These are phyloP conservation scores for Beauveria asiatica DNA, from an alignment of 2,329 filamentous ascomycete genomes.

Conservation along the genomic window DNA sequence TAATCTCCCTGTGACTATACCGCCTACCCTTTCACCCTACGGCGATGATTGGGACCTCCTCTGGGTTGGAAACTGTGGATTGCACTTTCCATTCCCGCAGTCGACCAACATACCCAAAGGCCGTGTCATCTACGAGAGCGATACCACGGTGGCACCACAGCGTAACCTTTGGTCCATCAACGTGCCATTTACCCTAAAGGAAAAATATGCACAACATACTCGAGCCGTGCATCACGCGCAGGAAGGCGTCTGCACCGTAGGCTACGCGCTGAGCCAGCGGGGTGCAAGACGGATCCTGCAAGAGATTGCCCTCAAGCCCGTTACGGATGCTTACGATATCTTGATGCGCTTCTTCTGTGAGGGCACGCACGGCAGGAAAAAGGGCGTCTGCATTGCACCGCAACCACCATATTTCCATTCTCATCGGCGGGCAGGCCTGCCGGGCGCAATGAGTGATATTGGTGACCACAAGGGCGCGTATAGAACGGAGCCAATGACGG, in stretches of 20 bases:
- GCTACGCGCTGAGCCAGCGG: constrained; percentile 36
- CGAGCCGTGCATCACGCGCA: constrained; percentile 34
- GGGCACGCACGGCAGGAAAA: constrained; percentile 23
- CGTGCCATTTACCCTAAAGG: constrained; percentile 26
- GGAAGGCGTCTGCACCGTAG: constrained; percentile 31
- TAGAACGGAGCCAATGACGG: constrained; percentile 22
- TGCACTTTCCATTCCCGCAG: constrained; percentile 20
- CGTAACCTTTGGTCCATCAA: constrained; percentile 26
- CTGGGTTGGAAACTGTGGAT: constrained; percentile 42
- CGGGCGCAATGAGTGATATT: constrained; percentile 28
- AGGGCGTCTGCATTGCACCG: constrained; percentile 31
- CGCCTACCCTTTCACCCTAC: constrained; percentile 30
- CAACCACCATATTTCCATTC: constrained; percentile 39
- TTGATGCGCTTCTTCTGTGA: constrained; percentile 39
- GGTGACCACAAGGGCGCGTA: constrained; percentile 23
- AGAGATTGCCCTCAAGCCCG: constrained; percentile 33
- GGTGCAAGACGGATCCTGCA: constrained; percentile 35
- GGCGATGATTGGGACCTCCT: constrained; percentile 44
- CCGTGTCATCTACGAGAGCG: constrained; percentile 23
- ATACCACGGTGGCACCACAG: constrained; percentile 27
- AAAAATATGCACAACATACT: constrained; percentile 31
- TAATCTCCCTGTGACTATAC: constrained; percentile 13
- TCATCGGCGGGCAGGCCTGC: constrained; percentile 30
- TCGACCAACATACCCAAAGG: constrained; percentile 18
- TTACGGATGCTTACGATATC: constrained; percentile 34